phyloP scores from a whole-genome alignment of 768 basidiomycete genomes.

The Sistotremastrum niveocremeum region DNA sequence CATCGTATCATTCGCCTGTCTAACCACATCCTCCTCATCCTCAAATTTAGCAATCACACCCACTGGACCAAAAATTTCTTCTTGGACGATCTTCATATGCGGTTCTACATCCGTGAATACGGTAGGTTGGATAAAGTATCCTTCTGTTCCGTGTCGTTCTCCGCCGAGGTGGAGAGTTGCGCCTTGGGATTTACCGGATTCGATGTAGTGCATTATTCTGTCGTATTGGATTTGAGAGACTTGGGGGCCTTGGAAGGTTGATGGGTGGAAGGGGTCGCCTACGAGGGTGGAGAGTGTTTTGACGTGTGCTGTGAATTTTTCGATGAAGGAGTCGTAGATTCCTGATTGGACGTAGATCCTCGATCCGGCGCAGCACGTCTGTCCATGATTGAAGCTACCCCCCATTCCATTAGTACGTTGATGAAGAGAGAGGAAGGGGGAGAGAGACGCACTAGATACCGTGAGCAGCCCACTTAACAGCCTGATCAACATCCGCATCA shows the following conservation, averaged over 20 bases:
- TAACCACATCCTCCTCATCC: slow-evolving; percentile 47
- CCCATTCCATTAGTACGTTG: not conserved
- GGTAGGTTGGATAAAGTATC: slow-evolving; percentile 67
- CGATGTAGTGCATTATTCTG: slow-evolving; percentile 67
- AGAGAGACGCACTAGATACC: slow-evolving; percentile 52
- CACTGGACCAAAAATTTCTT: slow-evolving; percentile 76
- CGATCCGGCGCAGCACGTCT: slow-evolving; percentile 69
- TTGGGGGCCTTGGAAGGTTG: slow-evolving; percentile 63
- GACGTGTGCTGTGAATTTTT: slow-evolving; percentile 40
- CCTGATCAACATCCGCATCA: slow-evolving; percentile 58
- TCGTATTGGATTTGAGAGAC: slow-evolving; percentile 65
- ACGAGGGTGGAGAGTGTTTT: slow-evolving; percentile 29
- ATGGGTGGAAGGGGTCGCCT: slow-evolving; percentile 54
- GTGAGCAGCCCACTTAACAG: slow-evolving; percentile 55
- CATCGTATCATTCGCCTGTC: slow-evolving; percentile 69
- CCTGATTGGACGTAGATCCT: slow-evolving; percentile 69
- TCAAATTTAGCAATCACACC: slow-evolving; percentile 67
- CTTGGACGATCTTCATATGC: slow-evolving; percentile 62
- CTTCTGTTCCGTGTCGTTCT: slow-evolving; percentile 38
- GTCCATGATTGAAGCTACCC: slow-evolving; percentile 57
- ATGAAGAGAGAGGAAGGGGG: not conserved
- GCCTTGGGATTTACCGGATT: slow-evolving; percentile 58
- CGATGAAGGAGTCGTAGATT: slow-evolving; percentile 69
- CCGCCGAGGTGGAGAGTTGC: slow-evolving; percentile 58
- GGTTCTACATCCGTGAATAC: slow-evolving; percentile 54